Percentiles rank a stretch among this genome's conserved stretches.
These are phyloP conservation scores for Ceratocystiopsis sp. DNA, from an alignment of 2,329 filamentous ascomycete species.

Conservation along the genomic window DNA sequence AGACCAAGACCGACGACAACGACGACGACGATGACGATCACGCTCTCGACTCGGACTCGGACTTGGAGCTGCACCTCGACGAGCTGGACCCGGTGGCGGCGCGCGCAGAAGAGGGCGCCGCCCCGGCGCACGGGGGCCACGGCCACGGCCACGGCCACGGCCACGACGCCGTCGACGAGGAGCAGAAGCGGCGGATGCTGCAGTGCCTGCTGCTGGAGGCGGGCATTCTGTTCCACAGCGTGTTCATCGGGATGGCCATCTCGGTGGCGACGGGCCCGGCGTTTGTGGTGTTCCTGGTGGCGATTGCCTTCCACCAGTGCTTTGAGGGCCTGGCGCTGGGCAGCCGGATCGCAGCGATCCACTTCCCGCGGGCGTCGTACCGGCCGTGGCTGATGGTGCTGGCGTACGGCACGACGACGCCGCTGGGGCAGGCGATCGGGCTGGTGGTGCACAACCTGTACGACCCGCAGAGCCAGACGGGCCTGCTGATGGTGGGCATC, in stretches of 20 bases:
- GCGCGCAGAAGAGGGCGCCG: not conserved
- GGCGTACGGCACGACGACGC: constrained; percentile 61
- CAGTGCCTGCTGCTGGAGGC: constrained; percentile 70
- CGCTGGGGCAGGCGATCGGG: constrained; percentile 69
- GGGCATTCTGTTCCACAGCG: constrained; percentile 60
- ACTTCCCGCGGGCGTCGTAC: constrained; percentile 55
- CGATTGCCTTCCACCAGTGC: constrained; percentile 72
- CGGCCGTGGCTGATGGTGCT: constrained; percentile 75
- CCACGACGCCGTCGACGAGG: constrained; percentile 22
- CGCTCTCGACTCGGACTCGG: constrained; percentile 26
- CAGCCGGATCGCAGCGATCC: constrained; percentile 66
- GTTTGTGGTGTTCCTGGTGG: constrained; percentile 64
- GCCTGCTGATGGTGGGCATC: constrained; percentile 66
- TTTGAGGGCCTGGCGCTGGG: constrained; percentile 80
- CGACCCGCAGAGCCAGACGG: constrained; percentile 58
- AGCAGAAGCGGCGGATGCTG: constrained; percentile 49
- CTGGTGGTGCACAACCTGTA: constrained; percentile 63
- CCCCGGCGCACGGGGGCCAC: no score
- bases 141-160: constrained; percentile 2
- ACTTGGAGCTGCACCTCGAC: constrained; percentile 42
- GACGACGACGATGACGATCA: constrained; percentile 22
- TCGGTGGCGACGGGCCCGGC: constrained; percentile 65
- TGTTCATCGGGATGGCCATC: constrained; percentile 78
- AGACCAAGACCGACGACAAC: constrained; percentile 7
- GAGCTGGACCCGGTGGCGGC: constrained; percentile 31